phyloP scores from a whole-genome alignment of 129 eudicot species.

The Chrysanthemum seticuspe region DNA sequence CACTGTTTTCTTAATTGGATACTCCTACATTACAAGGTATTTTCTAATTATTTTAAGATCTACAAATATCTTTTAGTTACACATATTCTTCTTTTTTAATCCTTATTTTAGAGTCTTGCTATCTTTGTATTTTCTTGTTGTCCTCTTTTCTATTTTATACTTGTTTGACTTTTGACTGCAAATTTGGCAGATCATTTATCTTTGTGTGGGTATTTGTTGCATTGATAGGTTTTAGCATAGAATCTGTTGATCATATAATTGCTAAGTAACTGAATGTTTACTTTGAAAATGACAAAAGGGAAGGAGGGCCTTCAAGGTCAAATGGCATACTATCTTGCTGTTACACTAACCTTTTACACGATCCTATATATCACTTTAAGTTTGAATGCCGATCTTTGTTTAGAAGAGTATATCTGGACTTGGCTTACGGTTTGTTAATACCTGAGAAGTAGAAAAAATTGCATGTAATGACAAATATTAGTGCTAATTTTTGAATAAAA shows the following conservation, averaged over 20 bases:
- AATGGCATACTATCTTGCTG: neutral
- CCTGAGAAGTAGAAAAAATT: neutral
- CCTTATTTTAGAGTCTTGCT: too few species aligned
- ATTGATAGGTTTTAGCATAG: too few species aligned
- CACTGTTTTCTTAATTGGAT: slow-evolving; percentile 70
- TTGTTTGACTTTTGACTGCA: too few species aligned
- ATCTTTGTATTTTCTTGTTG: too few species aligned
- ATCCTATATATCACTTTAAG: neutral
- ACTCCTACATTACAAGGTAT: slow-evolving; percentile 80
- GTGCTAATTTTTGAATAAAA: neutral
- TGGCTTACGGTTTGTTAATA: neutral
- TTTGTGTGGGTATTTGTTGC: too few species aligned
- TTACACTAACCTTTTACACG: too few species aligned
- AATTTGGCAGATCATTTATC: too few species aligned
- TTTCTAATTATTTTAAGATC: neutral
- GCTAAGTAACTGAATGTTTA: too few species aligned
- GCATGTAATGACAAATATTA: neutral
- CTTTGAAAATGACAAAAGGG: neutral
- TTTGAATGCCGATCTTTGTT: neutral
- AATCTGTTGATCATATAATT: too few species aligned
- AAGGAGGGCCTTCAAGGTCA: neutral
- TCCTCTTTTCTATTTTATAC: too few species aligned
- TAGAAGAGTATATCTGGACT: neutral
- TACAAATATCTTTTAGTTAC: neutral
- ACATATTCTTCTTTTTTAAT: too few species aligned